These are phyloP conservation scores for Chaetomiaceae sp. DNA, from an alignment of 2,329 filamentous ascomycete species.

Conservation along the genomic window DNA sequence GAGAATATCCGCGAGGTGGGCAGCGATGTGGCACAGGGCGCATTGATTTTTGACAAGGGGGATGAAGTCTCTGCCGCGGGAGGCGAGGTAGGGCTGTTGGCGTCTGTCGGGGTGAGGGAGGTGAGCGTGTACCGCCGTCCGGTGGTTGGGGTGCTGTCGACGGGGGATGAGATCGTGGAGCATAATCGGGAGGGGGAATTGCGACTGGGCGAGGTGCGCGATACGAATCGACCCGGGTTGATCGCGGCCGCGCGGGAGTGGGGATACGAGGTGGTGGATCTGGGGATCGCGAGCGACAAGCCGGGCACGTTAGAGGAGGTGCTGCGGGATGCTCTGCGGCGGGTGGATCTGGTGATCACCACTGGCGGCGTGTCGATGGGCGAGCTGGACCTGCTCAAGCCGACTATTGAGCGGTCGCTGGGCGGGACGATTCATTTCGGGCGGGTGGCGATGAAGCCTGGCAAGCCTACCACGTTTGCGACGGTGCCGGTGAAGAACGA, in stretches of 20 bases:
- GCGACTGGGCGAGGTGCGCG: slow-evolving; percentile 77
- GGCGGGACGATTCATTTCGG: slow-evolving; percentile 96
- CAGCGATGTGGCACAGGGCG: slow-evolving; percentile 71
- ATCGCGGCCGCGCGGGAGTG: slow-evolving; percentile 70
- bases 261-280: slow-evolving; percentile 75
- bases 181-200: slow-evolving; percentile 61
- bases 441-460: slow-evolving; percentile 94
- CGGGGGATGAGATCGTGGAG: slow-evolving; percentile 87
- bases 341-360: slow-evolving; percentile 79
- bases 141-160: slow-evolving; percentile 81
- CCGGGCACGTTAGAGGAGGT: slow-evolving; percentile 69
- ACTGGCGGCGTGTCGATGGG: slow-evolving; percentile 97
- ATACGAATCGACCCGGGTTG: slow-evolving; percentile 87
- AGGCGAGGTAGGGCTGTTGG: slow-evolving; percentile 85
- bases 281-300: slow-evolving; percentile 78
- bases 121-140: slow-evolving; percentile 73
- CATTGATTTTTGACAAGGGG: slow-evolving; percentile 68
- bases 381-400: slow-evolving; percentile 92
- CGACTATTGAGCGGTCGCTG: slow-evolving; percentile 84
- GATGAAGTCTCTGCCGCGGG: slow-evolving; percentile 82
- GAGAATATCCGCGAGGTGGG: slow-evolving; percentile 92
- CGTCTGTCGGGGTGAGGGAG: slow-evolving; percentile 70
- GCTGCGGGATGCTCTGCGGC: slow-evolving; percentile 68
- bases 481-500: slow-evolving; percentile 68
- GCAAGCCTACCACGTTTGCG: slow-evolving; percentile 95